Percentiles rank a stretch among this genome's conserved stretches.
These are phyloP conservation scores for Rhodomyrtus tomentosa DNA, from an alignment of 345 rosid genomes.

Conservation along the genomic window DNA sequence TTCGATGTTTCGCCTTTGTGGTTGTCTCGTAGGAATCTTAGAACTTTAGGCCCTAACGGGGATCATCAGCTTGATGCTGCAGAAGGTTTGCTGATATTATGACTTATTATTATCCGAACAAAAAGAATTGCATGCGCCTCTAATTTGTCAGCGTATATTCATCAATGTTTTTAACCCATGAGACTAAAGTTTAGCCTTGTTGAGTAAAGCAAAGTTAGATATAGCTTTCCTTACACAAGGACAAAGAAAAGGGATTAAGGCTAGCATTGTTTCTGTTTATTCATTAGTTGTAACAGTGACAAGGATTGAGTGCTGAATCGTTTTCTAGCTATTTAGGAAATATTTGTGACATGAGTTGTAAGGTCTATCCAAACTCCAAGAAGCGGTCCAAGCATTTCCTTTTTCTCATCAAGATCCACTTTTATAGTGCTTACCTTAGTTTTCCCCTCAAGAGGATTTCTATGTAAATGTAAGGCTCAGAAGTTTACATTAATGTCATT, in stretches of 20 bases:
- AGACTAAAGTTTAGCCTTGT: background rate
- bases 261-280: background rate
- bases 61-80: background rate
- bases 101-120: background rate
- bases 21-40: background rate
- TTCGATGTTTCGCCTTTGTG: background rate
- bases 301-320: background rate
- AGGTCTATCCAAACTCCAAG: background rate
- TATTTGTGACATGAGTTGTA: background rate
- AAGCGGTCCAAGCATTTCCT: background rate
- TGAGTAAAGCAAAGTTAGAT: background rate
- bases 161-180: background rate
- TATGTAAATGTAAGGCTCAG: background rate
- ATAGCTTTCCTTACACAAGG: background rate
- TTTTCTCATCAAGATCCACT: background rate
- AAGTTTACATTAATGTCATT: background rate
- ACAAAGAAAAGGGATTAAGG: background rate
- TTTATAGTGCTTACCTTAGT: background rate
- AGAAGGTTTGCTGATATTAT: background rate
- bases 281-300: background rate
- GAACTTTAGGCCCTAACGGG: background rate
- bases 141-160: background rate
- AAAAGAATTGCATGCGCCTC: background rate
- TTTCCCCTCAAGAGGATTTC: background rate
- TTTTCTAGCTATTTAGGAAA: background rate